Conservation (phyloP, 768 basidiomycete species). For the Lactarius pseudohatsudake region DNA sequence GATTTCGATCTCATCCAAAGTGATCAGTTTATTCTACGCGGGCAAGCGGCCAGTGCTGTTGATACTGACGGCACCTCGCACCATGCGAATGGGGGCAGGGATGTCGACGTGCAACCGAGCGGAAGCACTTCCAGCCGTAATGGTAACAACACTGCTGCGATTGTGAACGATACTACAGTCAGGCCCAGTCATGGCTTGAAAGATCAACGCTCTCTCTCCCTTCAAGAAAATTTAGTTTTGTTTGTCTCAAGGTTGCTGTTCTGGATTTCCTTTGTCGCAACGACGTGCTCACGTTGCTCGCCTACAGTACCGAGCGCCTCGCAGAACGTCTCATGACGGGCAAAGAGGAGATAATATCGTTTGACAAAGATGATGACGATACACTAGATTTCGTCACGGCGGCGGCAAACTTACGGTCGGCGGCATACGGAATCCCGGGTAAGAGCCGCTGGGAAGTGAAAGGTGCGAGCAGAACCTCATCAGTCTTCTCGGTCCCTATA, state of each 20-base stretch:
- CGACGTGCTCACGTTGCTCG: conserved; percentile 7
- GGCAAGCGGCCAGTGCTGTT: conserved; percentile 19
- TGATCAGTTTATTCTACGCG: conserved; percentile 53
- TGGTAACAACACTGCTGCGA: conserved; percentile 20
- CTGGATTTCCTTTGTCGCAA: background rate
- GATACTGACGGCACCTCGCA: conserved; percentile 33
- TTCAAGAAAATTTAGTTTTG: conserved; percentile 79
- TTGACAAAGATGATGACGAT: conserved; percentile 98
- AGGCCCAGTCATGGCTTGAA: conserved; percentile 48
- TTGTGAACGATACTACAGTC: conserved; percentile 1
- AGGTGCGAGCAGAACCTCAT: conserved; percentile 47
- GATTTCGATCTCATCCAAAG: conserved; percentile 75
- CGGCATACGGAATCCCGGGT: conserved; percentile 82
- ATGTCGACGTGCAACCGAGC: conserved; percentile 21
- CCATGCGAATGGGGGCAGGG: conserved; percentile 26
- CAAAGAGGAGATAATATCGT: conserved; percentile 67
- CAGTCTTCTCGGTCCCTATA: conserved; percentile 7
- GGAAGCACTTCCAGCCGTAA: conserved; percentile 28
- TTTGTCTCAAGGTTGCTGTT: conserved; percentile 76
- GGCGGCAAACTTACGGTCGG: conserved; percentile 87
- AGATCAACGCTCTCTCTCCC: conserved; percentile 75
- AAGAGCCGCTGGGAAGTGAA: conserved; percentile 98
- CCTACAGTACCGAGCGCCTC: conserved; percentile 71
- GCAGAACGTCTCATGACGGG: conserved; percentile 64
- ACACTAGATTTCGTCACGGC: conserved; percentile 96